Evolutionary conservation across 306 rosid species (phyloP), one percentile per base, ranked within the genome.

Genomic region (Prunus kanzakura): DNA sequence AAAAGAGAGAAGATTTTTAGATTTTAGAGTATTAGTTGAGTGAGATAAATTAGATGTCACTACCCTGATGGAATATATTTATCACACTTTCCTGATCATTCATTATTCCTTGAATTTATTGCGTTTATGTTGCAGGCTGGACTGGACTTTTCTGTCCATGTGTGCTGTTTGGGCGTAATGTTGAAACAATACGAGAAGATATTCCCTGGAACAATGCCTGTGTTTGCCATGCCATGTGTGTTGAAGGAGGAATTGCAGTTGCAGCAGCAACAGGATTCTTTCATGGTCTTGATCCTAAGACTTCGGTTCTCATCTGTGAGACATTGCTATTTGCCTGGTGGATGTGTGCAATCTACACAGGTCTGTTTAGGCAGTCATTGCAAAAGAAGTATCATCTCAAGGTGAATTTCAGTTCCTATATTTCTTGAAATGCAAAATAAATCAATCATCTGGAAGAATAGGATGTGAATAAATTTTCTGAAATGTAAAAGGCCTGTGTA

Each of bases 321-420:
- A 80, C 92, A 64, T 76, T 90, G 75, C 71, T 88, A 67, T 90
- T 90, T 29, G 83, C 89, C 45, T 90, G 92, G 96, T 90, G 96
- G 96, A 90, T 90, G 91, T 90, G 96, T 84, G 91, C 89, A 85
- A 90, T 90, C 69, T 88, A 88, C 67, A 88, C 92, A 11, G 92
- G 96, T 67, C 88, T 88, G 66, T 88, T 88, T 81, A 87, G 96
- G 63, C 89, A 90, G 72, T 49, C 76, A n/a, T 82, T 90, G 73
- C 92, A 90, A 79, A 88, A 90, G 87, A 79, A 84, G 70, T 90
- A 90, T 80, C 96, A 90, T 85, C 85, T 90, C 15, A 27, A 80
- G 92, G 92, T 90, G 73, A 79, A 47, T 19, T 71, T 18, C 19
- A 57, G 30, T 73, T 16, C 57, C 49, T 41, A 23, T 2, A 30